Evolutionary conservation across 352 stramenopile genomes (phyloP).

Genomic region (Nothophytophthora sp.): DNA sequence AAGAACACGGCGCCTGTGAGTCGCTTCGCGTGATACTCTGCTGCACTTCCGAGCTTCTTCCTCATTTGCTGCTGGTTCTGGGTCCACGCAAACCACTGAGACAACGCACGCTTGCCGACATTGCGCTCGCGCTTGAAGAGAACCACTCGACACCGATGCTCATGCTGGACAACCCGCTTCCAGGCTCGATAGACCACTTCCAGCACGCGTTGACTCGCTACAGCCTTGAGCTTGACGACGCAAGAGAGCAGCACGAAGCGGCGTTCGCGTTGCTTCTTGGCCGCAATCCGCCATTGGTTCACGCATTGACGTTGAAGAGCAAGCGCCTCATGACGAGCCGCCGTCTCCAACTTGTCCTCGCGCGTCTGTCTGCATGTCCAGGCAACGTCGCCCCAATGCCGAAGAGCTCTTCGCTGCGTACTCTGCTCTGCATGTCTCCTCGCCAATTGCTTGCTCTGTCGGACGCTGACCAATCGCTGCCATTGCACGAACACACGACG

Average conservation of each 20-base stretch:
- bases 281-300: slow-evolving; percentile 12
- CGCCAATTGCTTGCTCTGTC: slow-evolving; percentile 6
- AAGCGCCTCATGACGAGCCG: slow-evolving; percentile 1
- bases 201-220: slow-evolving; percentile 11
- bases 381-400: slow-evolving; percentile 4
- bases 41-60: slow-evolving; percentile 14
- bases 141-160: slow-evolving; percentile 5
- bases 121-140: slow-evolving; percentile 5
- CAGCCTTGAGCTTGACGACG: slow-evolving; percentile 46
- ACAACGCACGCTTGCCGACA: slow-evolving; percentile 4
- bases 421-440: slow-evolving; percentile 8
- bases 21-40: slow-evolving; percentile 27
- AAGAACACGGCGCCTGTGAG: slow-evolving; percentile 52
- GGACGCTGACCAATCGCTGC: slow-evolving; percentile 13
- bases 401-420: slow-evolving; percentile 5
- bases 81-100: slow-evolving; percentile 8
- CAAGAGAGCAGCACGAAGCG: slow-evolving; percentile 51
- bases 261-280: slow-evolving; percentile 31
- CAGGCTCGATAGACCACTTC: slow-evolving; percentile 25
- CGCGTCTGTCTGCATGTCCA: slow-evolving; percentile 1
- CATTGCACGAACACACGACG: slow-evolving; percentile 21
- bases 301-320: slow-evolving; percentile 8
- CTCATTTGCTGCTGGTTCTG: slow-evolving; percentile 2
- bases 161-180: slow-evolving; percentile 6
- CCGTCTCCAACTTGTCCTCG: slow-evolving; percentile 9